These are phyloP conservation scores for Scutellaria baicalensis DNA, from an alignment of 257 asterid genomes.

Conservation along the genomic window DNA sequence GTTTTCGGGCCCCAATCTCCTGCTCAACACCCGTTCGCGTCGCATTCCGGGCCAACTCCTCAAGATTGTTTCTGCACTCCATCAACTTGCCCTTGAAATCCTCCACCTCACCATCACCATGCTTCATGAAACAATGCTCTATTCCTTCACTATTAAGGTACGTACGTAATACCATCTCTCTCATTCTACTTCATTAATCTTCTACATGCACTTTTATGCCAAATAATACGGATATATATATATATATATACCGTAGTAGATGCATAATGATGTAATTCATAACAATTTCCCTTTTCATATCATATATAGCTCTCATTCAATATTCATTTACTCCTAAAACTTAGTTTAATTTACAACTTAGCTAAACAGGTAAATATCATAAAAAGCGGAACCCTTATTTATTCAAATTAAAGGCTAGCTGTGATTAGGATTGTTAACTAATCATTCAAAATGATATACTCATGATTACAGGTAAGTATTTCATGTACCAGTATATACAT, in stretches of 20 bases:
- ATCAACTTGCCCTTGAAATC: slow-evolving; percentile 70
- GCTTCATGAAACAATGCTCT: slow-evolving; percentile 56
- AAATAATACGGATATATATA: not conserved
- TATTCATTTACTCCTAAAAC: not conserved
- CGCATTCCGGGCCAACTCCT: slow-evolving; percentile 69
- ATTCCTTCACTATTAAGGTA: slow-evolving; percentile 88
- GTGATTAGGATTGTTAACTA: no score
- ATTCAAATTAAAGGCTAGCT: no score
- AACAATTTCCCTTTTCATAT: no score
- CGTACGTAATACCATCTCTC: not conserved
- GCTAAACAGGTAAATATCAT: no score
- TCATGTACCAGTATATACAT: no score
- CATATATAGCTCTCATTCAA: no score
- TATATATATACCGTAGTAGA: no score
- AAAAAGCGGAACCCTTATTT: no score
- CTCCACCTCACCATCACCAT: slow-evolving; percentile 59
- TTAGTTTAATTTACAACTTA: no score
- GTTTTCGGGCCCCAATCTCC: slow-evolving; percentile 65
- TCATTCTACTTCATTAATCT: not conserved
- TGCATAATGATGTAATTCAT: no score
- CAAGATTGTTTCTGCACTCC: slow-evolving; percentile 53
- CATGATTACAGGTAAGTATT: no score
- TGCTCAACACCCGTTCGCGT: slow-evolving; percentile 61
- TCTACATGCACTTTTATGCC: not conserved
- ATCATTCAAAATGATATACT: no score